Evolutionary conservation across 1,139 yeast genomes (phyloP).

Genomic region (Sugiyamaella castrensis): DNA sequence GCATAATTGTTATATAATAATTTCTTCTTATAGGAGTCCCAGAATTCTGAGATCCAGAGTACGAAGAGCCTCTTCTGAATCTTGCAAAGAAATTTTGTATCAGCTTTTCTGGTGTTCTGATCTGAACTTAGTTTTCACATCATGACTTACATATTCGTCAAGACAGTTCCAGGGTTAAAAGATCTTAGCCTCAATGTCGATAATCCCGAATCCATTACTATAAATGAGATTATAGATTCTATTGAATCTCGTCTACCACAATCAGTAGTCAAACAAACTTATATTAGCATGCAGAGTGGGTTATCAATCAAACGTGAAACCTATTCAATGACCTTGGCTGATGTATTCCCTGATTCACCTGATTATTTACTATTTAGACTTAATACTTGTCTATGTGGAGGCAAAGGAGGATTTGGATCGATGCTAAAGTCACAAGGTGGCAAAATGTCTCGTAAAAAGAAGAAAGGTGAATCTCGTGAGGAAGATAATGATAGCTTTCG

Average conservation of each 20-base stretch:
- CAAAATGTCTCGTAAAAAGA: conserved; percentile 36
- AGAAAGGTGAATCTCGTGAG: conserved; percentile 26
- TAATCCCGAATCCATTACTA: not conserved
- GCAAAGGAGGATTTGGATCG: conserved; percentile 53
- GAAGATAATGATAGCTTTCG: conserved; percentile 36
- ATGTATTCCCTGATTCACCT: not conserved
- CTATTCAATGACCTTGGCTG: conserved; percentile 1
- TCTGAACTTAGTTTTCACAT: too few relatives aligned
- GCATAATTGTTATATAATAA: too few relatives aligned
- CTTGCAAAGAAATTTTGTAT: too few relatives aligned
- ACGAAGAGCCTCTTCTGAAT: too few relatives aligned
- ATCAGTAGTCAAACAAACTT: conserved; percentile 8
- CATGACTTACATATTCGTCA: conserved; percentile 13
- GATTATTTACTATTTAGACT: conserved; percentile 18
- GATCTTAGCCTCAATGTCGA: conserved; percentile 5
- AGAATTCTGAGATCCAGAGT: too few relatives aligned
- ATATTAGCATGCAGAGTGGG: conserved; percentile 15
- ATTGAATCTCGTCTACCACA: conserved; percentile 5
- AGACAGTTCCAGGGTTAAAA: conserved; percentile 11
- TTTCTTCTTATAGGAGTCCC: too few relatives aligned
- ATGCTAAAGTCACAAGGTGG: conserved; percentile 44
- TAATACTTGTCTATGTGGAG: conserved; percentile 41
- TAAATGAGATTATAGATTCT: conserved; percentile 1
- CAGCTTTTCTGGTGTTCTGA: too few relatives aligned
- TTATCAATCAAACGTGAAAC: not conserved